A percentile compares a stretch with the other conserved stretches of the same genome.
Evolutionary conservation across 2,329 filamentous ascomycete species (phyloP).

Genomic region (Cylindrodendrum hubeiense): DNA sequence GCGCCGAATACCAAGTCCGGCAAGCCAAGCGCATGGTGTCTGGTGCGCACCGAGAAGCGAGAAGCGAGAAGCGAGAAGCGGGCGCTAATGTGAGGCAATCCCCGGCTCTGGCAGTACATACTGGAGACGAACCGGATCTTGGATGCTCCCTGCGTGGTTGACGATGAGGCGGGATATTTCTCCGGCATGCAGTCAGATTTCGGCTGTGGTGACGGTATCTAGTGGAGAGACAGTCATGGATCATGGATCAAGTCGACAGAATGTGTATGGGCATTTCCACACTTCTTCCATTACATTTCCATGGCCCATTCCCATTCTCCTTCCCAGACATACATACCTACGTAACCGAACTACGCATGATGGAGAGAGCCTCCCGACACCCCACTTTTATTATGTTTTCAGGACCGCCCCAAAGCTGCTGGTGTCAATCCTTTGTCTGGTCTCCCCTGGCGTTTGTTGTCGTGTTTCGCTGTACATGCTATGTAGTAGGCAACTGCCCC

Average conservation of each 20-base stretch:
- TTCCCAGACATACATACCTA: not conserved
- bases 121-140: slow-evolving; percentile 16
- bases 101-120: slow-evolving; percentile 22
- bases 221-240: not conserved
- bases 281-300: not conserved
- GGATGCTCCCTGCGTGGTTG: not conserved
- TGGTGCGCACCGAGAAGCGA: slow-evolving; percentile 20
- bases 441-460: not conserved
- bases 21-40: slow-evolving; percentile 26
- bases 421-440: not conserved
- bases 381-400: not conserved
- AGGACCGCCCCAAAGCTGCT: not conserved
- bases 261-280: not conserved
- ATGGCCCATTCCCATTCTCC: not conserved
- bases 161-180: slow-evolving; percentile 11
- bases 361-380: not conserved
- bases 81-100: slow-evolving; percentile 34
- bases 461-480: too few species aligned
- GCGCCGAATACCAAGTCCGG: slow-evolving; percentile 17
- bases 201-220: not conserved
- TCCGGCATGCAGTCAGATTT: not conserved
- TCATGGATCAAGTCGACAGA: not conserved
- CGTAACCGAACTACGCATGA: not conserved
- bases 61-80: slow-evolving; percentile 20
- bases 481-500: not conserved